A percentile compares a stretch with the other conserved stretches of the same genome.
Conservation (phyloP, 2,329 filamentous ascomycete genomes). For the Magnaporthales sp. region DNA sequence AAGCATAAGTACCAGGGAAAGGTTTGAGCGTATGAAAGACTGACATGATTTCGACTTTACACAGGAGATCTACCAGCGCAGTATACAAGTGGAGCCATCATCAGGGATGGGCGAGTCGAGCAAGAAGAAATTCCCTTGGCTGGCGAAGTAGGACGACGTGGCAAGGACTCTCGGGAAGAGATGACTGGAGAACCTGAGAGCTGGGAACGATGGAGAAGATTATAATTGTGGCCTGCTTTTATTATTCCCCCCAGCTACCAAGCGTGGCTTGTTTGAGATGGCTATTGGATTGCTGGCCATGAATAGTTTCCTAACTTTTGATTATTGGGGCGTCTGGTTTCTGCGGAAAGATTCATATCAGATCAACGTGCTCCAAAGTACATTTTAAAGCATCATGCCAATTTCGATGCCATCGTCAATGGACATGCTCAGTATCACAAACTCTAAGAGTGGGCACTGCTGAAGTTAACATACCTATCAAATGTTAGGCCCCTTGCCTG, state of each 20-base stretch:
- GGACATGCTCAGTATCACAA: not conserved
- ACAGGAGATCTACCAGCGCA: conserved; percentile 57
- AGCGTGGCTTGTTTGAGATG: not conserved
- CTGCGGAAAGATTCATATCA: not conserved
- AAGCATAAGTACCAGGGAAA: not conserved
- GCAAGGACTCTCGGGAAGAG: not conserved
- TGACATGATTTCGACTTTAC: conserved; percentile 13
- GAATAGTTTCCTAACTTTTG: not conserved
- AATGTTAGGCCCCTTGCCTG: too few relatives aligned
- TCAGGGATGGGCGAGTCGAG: conserved; percentile 35
- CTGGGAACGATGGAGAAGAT: not conserved
- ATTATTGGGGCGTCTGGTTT: not conserved
- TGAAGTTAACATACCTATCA: not conserved
- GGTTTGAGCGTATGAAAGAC: conserved; percentile 1
- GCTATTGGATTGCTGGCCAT: not conserved
- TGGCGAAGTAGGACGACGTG: conserved; percentile 19
- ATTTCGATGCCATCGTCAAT: not conserved
- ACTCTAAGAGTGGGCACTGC: not conserved
- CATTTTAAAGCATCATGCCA: not conserved
- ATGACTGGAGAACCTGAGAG: not conserved
- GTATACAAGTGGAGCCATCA: conserved; percentile 47
- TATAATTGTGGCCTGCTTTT: not conserved
- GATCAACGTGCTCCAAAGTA: not conserved
- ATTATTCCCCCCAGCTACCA: not conserved
- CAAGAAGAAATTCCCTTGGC: conserved; percentile 62